Evolutionary conservation across 23 red algal genomes (phyloP).

Genomic region (Pyropia yezoensis): DNA sequence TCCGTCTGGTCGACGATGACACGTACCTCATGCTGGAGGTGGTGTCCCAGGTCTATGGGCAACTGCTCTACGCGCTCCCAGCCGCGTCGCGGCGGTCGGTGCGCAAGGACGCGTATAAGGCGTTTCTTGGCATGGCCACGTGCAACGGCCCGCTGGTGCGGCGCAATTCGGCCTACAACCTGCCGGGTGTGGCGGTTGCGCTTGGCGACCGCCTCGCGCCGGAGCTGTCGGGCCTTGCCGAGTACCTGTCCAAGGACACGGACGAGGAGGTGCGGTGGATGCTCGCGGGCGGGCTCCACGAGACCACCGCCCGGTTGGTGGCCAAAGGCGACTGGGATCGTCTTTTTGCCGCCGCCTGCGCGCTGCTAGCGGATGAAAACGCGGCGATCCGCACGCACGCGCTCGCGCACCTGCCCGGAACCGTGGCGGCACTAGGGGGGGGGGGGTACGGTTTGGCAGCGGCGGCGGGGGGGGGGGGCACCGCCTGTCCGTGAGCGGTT

Average conservation of each 20-base stretch:
- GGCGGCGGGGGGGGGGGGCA: background rate
- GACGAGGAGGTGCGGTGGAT: constrained; percentile 73
- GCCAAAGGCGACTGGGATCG: constrained; percentile 32
- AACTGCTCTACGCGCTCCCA: constrained; percentile 45
- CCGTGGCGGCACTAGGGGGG: constrained; percentile 41
- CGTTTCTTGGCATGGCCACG: constrained; percentile 64
- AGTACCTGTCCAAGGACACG: constrained; percentile 67
- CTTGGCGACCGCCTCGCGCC: constrained; percentile 44
- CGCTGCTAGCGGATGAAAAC: constrained; percentile 64
- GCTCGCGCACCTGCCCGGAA: constrained; percentile 55
- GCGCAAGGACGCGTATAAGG: constrained; percentile 58
- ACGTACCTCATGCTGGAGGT: constrained; percentile 71
- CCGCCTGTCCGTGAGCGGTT: background rate
- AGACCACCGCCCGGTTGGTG: constrained; percentile 28
- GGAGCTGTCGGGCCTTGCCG: constrained; percentile 53
- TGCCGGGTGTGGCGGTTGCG: constrained; percentile 60
- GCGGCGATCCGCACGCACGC: constrained; percentile 66
- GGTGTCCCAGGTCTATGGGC: constrained; percentile 54
- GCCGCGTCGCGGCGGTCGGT: constrained; percentile 28
- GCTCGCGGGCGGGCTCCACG: constrained; percentile 54
- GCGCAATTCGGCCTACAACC: constrained; percentile 61
- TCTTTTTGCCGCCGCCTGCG: constrained; percentile 40
- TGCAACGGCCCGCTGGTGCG: constrained; percentile 77
- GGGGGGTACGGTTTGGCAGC: constrained; percentile 5
- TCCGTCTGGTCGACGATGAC: constrained; percentile 68